Percentiles rank a stretch among this genome's conserved stretches.
Conservation (phyloP, 2,329 filamentous ascomycete species). For the Orbilia javanica region DNA sequence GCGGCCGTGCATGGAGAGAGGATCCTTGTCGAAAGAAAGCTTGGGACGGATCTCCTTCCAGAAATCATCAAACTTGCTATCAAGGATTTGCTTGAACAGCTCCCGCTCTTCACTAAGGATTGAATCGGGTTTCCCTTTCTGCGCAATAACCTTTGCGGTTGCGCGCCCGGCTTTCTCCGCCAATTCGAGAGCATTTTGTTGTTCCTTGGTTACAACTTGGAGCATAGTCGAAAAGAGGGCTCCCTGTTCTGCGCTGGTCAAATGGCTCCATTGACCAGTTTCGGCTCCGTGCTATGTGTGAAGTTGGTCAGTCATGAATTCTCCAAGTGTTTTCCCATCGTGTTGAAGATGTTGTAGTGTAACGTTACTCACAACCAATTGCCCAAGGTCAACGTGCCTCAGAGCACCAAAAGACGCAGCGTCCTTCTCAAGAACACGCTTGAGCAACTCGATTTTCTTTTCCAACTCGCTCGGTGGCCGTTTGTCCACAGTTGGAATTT, state of each 20-base stretch:
- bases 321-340: no score
- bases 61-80: background rate
- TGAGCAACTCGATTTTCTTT: background rate
- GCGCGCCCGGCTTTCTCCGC: background rate
- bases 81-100: background rate
- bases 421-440: background rate
- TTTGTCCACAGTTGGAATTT: background rate
- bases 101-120: background rate
- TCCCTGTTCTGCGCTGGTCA: background rate
- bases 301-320: background rate
- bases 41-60: conserved; percentile 30
- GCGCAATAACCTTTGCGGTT: background rate
- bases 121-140: background rate
- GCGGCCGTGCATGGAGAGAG: conserved; percentile 1
- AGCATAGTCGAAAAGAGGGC: conserved; percentile 9
- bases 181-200: background rate
- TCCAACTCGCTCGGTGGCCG: background rate
- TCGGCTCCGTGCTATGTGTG: background rate
- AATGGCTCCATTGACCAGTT: conserved; percentile 6
- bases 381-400: background rate
- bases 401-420: background rate
- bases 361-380: conserved; percentile 15
- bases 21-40: conserved; percentile 22
- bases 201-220: background rate
- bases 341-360: background rate